Conservation (phyloP, 2,329 filamentous ascomycete genomes). For the Xylaria sp. region DNA sequence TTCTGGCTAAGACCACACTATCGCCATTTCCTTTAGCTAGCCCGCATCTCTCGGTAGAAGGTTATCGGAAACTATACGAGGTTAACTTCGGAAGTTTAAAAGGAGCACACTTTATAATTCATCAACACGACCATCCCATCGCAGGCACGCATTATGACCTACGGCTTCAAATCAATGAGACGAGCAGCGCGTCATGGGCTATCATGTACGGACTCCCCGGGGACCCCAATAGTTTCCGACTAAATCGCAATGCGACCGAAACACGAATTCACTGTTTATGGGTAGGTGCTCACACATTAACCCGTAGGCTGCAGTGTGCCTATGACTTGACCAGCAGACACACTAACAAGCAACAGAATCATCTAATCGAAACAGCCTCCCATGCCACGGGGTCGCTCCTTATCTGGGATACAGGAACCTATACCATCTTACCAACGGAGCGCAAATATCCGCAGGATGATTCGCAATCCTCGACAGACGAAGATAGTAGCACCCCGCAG, state of each 20-base stretch:
- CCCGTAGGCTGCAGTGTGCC: neutral
- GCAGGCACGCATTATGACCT: conserved; percentile 74
- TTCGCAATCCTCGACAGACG: conserved; percentile 45
- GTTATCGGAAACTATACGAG: conserved; percentile 47
- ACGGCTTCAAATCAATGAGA: conserved; percentile 70
- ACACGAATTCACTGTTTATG: conserved; percentile 66
- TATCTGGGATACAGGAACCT: conserved; percentile 68
- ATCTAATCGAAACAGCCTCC: conserved; percentile 64
- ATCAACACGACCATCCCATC: conserved; percentile 75
- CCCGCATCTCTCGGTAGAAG: conserved; percentile 44
- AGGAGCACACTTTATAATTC: conserved; percentile 68
- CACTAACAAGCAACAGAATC: conserved; percentile 52
- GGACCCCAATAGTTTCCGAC: conserved; percentile 58
- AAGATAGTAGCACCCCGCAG: conserved; percentile 31
- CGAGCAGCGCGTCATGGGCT: conserved; percentile 69
- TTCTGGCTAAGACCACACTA: conserved; percentile 40
- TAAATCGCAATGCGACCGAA: conserved; percentile 65
- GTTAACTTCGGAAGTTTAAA: conserved; percentile 37
- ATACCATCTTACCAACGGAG: conserved; percentile 55
- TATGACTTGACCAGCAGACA: neutral
- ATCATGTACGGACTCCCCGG: conserved; percentile 68
- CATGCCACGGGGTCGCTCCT: conserved; percentile 60
- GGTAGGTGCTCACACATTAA: conserved; percentile 45
- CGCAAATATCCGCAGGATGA: conserved; percentile 23
- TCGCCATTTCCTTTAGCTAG: conserved; percentile 28